These are phyloP conservation scores for Fusarium penzigii DNA, from an alignment of 2,329 filamentous ascomycete genomes.

Conservation along the genomic window DNA sequence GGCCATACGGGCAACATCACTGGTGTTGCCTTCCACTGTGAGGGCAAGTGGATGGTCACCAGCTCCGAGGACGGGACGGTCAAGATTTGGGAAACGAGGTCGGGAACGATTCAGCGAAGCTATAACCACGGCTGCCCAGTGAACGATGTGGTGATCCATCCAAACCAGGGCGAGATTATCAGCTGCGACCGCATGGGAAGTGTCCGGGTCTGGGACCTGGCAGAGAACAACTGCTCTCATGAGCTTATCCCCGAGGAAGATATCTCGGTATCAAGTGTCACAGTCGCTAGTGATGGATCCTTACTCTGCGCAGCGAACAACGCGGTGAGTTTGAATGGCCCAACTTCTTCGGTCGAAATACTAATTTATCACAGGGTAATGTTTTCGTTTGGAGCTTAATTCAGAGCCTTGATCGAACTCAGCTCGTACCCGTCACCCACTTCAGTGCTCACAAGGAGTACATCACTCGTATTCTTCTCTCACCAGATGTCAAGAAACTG, in stretches of 20 bases:
- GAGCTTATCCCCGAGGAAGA: slow-evolving; percentile 96
- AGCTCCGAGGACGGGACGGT: slow-evolving; percentile 95
- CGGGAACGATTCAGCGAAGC: slow-evolving; percentile 83
- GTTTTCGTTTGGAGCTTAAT: slow-evolving; percentile 97
- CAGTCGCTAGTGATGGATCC: slow-evolving; percentile 90
- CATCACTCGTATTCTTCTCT: slow-evolving; percentile 88
- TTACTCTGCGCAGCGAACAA: slow-evolving; percentile 94
- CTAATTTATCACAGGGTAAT: slow-evolving; percentile 66
- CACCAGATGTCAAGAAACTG: slow-evolving; percentile 89
- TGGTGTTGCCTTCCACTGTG: slow-evolving; percentile 95
- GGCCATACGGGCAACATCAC: slow-evolving; percentile 96
- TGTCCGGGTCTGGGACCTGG: slow-evolving; percentile 93
- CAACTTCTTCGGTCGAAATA: not conserved
- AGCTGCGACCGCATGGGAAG: slow-evolving; percentile 92
- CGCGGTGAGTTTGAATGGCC: slow-evolving; percentile 56
- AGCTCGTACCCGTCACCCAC: slow-evolving; percentile 81
- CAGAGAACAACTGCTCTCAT: slow-evolving; percentile 95
- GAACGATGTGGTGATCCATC: slow-evolving; percentile 99
- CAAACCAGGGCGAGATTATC: slow-evolving; percentile 97
- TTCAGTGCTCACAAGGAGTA: slow-evolving; percentile 92
- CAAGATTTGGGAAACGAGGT: slow-evolving; percentile 94
- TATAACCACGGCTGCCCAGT: slow-evolving; percentile 88
- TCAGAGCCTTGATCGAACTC: slow-evolving; percentile 78
- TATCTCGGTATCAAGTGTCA: slow-evolving; percentile 89
- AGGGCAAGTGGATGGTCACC: slow-evolving; percentile 99